phyloP scores from a whole-genome alignment of 257 asterid species.

The Solanum appendiculatum region DNA sequence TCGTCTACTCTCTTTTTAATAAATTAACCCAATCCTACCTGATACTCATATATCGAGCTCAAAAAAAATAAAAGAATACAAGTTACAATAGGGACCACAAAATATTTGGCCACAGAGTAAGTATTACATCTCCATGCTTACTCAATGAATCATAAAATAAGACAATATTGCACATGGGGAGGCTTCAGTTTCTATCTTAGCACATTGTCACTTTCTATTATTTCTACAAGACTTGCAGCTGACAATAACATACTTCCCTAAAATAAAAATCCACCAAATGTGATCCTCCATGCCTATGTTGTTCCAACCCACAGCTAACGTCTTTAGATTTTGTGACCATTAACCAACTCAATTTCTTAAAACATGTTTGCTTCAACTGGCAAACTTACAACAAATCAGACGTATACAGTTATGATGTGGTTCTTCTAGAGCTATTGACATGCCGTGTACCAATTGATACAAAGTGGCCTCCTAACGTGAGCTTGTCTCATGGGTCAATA shows the following conservation, averaged over 20 bases:
- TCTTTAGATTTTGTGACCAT: neutral
- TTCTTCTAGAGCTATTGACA: conserved; percentile 63
- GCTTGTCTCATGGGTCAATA: conserved; percentile 65
- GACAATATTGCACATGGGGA: conserved; percentile 13
- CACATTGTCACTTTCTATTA: conserved; percentile 13
- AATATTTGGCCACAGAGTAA: conserved; percentile 79
- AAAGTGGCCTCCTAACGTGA: conserved; percentile 49
- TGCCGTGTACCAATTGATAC: conserved; percentile 66
- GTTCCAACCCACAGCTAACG: neutral
- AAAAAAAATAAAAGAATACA: no score
- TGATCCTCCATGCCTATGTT: neutral
- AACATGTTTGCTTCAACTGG: conserved; percentile 76
- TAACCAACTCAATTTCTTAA: neutral
- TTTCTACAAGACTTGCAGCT: neutral
- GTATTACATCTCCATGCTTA: conserved; percentile 4
- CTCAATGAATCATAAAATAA: neutral
- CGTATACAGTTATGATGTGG: conserved; percentile 70
- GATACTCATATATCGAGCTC: no score
- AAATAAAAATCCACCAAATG: neutral
- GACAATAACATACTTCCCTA: neutral
- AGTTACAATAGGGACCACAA: conserved; percentile 46
- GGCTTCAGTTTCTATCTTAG: conserved; percentile 16
- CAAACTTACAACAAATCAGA: conserved; percentile 76
- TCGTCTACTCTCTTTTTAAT: neutral
- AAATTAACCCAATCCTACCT: no score